Conservation (phyloP, 169 alveolate genomes). For the Cryptosporidium tyzzeri region DNA sequence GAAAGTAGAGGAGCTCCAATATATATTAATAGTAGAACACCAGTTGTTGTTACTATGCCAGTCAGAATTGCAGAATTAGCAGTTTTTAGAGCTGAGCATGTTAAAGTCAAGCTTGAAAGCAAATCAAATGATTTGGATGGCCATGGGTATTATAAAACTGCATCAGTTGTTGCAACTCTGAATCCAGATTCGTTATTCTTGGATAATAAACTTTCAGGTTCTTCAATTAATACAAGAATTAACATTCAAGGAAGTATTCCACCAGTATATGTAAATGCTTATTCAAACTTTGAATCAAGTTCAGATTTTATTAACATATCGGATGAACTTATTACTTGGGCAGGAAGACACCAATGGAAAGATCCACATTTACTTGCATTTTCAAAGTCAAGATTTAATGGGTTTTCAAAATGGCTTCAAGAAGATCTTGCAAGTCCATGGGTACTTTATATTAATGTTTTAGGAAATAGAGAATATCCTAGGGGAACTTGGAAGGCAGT, state of each 20-base stretch:
- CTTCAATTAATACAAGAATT: conserved; percentile 6
- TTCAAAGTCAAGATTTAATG: conserved; percentile 25
- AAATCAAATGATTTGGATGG: neutral
- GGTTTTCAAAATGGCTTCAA: conserved; percentile 54
- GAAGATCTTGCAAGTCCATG: conserved; percentile 64
- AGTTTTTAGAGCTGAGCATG: conserved; percentile 7
- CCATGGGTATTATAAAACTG: neutral
- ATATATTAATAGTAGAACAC: conserved; percentile 49
- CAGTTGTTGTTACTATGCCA: conserved; percentile 23
- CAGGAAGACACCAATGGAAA: conserved; percentile 45
- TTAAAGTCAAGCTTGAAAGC: conserved; percentile 36
- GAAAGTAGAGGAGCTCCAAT: conserved; percentile 70
- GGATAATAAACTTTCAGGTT: neutral
- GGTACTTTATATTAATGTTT: conserved; percentile 47
- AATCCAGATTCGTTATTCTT: conserved; percentile 4
- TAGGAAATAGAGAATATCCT: conserved; percentile 56
- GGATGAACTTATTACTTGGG: conserved; percentile 41
- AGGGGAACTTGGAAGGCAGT: conserved; percentile 67
- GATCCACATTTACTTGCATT: conserved; percentile 59
- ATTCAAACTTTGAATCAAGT: neutral
- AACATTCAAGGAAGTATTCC: conserved; percentile 54
- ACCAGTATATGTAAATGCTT: conserved; percentile 31
- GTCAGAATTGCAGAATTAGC: conserved; percentile 47
- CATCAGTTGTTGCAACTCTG: conserved; percentile 29
- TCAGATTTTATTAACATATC: neutral